Evolutionary conservation across 768 basidiomycete genomes (phyloP), one percentile per base, ranked within the genome.

Genomic region (Coprinellus micaceus): DNA sequence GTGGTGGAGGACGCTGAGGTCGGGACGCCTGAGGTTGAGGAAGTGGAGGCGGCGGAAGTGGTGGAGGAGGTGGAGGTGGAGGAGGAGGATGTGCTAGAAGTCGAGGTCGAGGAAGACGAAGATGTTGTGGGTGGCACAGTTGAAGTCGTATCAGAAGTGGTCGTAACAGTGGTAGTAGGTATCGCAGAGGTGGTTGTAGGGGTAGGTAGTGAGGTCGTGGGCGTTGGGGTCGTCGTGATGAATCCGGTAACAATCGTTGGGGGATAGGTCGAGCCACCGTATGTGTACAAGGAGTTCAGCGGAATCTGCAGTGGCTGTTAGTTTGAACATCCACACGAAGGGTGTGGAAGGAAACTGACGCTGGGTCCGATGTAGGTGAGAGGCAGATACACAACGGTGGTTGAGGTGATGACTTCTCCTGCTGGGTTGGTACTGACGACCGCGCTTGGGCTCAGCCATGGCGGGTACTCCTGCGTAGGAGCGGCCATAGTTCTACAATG

Each of bases 301-400:
- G 91, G 91, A 62, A 93, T 90, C 89, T 91, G 53, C 4, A 60
- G 19, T 10, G 24, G 44, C 33, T 33, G 17, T 21, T 19, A 39
- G 19, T 54, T 52, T 21, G 24, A 52, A 54, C 25, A 43, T 33
- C 13, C 30, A 21, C 13, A 36, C 3, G 30, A 19, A n/a, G 45
- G n/a, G 26, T 19, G 40, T 43, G 5, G n/a, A 5, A 5, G 6
- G 40, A 17, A 7, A 81, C 89, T 81, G 66, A 91, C 89, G 68
- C 85, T 85, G 52, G 91, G 89, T 28, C 91, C 91, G 61, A 81
- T 90, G 70, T 92, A 93, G 0, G 90, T 91, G 61, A 91, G 72
- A 39, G 91, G 88, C 49, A 91, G 66, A 61, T 78, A 82, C 25
- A 89, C 63, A 10, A 86, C 72, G 29, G 72, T 76, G 24, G 82